Conservation (phyloP, 208 protist genomes). For the Porcisia hertigi region DNA sequence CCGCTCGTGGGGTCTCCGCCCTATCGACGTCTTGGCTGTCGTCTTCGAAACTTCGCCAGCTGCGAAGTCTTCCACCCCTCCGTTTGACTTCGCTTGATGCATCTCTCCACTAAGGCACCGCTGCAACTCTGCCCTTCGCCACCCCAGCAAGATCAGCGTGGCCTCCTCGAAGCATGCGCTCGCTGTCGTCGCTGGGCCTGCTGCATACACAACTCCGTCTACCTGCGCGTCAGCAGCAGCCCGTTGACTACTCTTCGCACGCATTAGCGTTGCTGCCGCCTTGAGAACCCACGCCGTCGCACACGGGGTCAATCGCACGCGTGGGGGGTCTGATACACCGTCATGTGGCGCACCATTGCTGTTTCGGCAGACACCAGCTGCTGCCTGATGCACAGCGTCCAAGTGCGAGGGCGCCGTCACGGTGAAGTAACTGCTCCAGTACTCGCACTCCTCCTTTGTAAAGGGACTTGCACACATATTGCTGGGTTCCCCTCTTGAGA, state of each 20-base stretch:
- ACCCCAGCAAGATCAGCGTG: slow-evolving; percentile 17
- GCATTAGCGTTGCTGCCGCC: slow-evolving; percentile 13
- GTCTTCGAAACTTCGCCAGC: not conserved
- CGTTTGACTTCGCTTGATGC: not conserved
- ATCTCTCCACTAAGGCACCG: not conserved
- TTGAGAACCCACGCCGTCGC: slow-evolving; percentile 17
- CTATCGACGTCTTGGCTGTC: not conserved
- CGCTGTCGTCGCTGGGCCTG: slow-evolving; percentile 2
- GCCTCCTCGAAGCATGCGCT: slow-evolving; percentile 11
- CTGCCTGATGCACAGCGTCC: not conserved
- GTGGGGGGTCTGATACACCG: not conserved
- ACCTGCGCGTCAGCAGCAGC: not conserved
- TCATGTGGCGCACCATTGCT: not conserved
- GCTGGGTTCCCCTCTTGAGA: not conserved
- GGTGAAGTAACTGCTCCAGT: slow-evolving; percentile 27
- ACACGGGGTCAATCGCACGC: slow-evolving; percentile 20
- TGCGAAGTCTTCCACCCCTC: not conserved
- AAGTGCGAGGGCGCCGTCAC: not conserved
- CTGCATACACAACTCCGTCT: not conserved
- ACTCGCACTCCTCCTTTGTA: slow-evolving; percentile 8
- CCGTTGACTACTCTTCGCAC: not conserved
- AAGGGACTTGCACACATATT: not conserved
- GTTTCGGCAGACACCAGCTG: not conserved
- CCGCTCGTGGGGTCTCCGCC: not conserved
- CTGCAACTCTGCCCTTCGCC: slow-evolving; percentile 20